Evolutionary conservation across 2,329 filamentous ascomycete species (phyloP).

Genomic region (Taxawa tesnikishii): DNA sequence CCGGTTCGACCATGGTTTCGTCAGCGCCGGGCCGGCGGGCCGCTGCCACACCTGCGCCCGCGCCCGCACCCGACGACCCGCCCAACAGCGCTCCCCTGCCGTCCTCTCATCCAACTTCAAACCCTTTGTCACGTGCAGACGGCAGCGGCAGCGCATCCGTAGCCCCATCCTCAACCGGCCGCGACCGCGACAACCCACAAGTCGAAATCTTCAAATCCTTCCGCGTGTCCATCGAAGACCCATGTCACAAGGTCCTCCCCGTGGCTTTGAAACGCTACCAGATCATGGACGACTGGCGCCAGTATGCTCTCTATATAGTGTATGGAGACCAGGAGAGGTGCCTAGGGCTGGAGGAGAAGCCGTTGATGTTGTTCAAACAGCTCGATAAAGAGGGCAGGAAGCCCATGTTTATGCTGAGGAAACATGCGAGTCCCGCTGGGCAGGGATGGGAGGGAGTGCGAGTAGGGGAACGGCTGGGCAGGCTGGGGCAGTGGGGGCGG

Average conservation of each 20-base stretch:
- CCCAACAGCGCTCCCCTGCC: constrained; percentile 5
- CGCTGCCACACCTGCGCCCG: constrained; percentile 5
- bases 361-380: constrained; percentile 92
- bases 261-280: constrained; percentile 96
- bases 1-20: constrained; percentile 15
- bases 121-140: constrained; percentile 1
- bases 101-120: not conserved
- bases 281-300: constrained; percentile 93
- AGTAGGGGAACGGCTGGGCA: constrained; percentile 19
- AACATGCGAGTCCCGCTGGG: constrained; percentile 41
- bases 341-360: constrained; percentile 81
- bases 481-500: constrained; percentile 2
- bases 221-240: constrained; percentile 94
- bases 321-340: constrained; percentile 98
- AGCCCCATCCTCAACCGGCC: not conserved
- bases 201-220: constrained; percentile 99
- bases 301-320: constrained; percentile 96
- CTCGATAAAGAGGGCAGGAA: constrained; percentile 94
- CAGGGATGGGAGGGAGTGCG: constrained; percentile 30
- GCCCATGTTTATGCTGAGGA: constrained; percentile 96
- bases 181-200: constrained; percentile 28
- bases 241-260: constrained; percentile 91
- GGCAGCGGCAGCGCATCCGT: not conserved
- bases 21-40: constrained; percentile 9
- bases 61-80: constrained; percentile 2